Evolutionary conservation across 169 alveolate genomes (phyloP).

Genomic region (Amoebophrya sp.): DNA sequence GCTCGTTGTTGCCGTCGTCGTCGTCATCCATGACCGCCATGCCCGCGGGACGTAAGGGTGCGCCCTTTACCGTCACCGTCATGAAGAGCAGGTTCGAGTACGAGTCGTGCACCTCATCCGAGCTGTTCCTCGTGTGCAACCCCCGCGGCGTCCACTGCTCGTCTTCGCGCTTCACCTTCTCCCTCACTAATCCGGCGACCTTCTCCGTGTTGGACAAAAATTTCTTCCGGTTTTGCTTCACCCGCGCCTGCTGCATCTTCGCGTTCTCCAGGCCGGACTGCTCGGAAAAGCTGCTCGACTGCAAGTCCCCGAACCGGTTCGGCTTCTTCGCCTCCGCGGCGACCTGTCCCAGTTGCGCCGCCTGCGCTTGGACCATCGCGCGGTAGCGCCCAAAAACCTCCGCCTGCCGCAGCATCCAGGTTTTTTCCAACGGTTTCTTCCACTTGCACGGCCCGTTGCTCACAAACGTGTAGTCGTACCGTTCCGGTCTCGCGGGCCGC

Average conservation of each 20-base stretch:
- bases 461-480: background rate
- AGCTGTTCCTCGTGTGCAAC: background rate
- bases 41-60: background rate
- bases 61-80: background rate
- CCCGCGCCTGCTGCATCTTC: too few relatives aligned
- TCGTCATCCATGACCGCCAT: too few relatives aligned
- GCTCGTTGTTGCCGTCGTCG: too few relatives aligned
- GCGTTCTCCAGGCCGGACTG: background rate
- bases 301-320: background rate
- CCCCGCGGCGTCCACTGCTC: background rate
- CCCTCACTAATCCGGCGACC: background rate
- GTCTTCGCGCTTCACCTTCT: background rate
- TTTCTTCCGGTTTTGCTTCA: background rate
- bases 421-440: background rate
- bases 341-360: background rate
- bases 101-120: background rate
- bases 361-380: background rate
- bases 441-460: background rate
- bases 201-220: background rate
- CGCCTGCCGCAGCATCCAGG: background rate
- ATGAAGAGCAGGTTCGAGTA: background rate
- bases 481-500: background rate
- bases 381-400: background rate
- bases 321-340: background rate
- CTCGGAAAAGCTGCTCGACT: background rate